Base-by-base conservation (phyloP, 306 rosid genomes). In the Citrullus amarus region DNA sequence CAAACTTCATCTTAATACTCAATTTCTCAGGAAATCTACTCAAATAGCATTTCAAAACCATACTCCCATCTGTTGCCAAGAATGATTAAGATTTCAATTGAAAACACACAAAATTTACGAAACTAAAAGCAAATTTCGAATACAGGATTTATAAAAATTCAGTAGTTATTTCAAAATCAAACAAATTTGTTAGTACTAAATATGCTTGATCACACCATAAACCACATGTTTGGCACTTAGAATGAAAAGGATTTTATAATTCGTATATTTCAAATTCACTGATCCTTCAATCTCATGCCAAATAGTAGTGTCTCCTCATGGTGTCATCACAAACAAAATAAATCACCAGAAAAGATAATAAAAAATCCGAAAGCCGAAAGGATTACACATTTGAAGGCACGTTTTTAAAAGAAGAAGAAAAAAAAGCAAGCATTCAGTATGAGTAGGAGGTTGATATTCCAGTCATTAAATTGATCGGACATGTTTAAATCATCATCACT, bases 381-480 rank as follows among this genome's bases (percentile, higher is more conserved):
- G 13, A 9, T 3, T 3, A 16, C 4, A 41, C 30, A 41, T 43
- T 4, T 0, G 4, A 22, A 25, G 12, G 32, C 7, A 11, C 8
- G 22, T 9, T 7, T 59, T 43, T 14, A 20, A 28, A 3, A 12
- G 14, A 12, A 44, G 22, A 25, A 20, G 8, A 15, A 28, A 3
- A 12, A 16, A 6, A 44, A 32, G 76, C 67, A 81, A 75, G 73
- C 82, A 75, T 81, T 84, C 83, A 81, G 87, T 79, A 81, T 76
- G 87, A 84, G 87, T 84, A 84, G 85, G 85, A 68, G 85, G 85
- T 75, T 41, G 30, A 9, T 72, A 53, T 58, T 82, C 81, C 87
- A 20, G 36, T 84, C 87, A 79, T 70, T 65, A 60, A 25, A 41
- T 51, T 79, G 73, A 79, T 84, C 87, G 85, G 58, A 54, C 20